These are phyloP conservation scores for Clavaria fumosa DNA, from an alignment of 768 basidiomycete genomes.

Conservation along the genomic window DNA sequence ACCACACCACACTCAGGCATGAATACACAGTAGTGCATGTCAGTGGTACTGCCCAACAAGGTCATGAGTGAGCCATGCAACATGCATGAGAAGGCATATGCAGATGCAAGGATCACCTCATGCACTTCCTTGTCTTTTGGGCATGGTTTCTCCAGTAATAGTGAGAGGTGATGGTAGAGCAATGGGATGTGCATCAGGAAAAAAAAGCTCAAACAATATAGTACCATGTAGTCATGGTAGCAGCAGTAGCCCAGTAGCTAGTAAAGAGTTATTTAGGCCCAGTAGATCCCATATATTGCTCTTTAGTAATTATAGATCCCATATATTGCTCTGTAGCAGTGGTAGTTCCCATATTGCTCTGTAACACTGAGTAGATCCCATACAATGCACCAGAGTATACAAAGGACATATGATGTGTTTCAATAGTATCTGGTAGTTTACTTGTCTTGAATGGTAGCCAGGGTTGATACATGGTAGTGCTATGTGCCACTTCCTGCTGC, in stretches of 20 bases:
- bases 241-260: conserved; percentile 77
- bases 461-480: too few relatives aligned
- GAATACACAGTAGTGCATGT: conserved; percentile 77
- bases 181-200: conserved; percentile 61
- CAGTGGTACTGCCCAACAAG: conserved; percentile 26
- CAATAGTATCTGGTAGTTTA: too few relatives aligned
- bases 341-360: too few relatives aligned
- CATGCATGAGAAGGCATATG: conserved; percentile 74
- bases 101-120: conserved; percentile 49
- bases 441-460: too few relatives aligned
- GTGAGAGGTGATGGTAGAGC: conserved; percentile 37
- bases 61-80: conserved; percentile 59
- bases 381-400: too few relatives aligned
- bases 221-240: conserved; percentile 54
- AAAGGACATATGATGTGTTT: too few relatives aligned
- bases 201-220: conserved; percentile 51
- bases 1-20: too few relatives aligned
- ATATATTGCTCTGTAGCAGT: too few relatives aligned
- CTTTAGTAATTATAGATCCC: too few relatives aligned
- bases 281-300: too few relatives aligned
- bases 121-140: conserved; percentile 26
- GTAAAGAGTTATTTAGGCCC: conserved; percentile 1
- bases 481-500: too few relatives aligned
- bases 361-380: too few relatives aligned
- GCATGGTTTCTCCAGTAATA: conserved; percentile 21